Percentiles rank a stretch among this genome's conserved stretches.
These are phyloP conservation scores for Stagonosporopsis vannaccii DNA, from an alignment of 2,329 filamentous ascomycete genomes.

Conservation along the genomic window DNA sequence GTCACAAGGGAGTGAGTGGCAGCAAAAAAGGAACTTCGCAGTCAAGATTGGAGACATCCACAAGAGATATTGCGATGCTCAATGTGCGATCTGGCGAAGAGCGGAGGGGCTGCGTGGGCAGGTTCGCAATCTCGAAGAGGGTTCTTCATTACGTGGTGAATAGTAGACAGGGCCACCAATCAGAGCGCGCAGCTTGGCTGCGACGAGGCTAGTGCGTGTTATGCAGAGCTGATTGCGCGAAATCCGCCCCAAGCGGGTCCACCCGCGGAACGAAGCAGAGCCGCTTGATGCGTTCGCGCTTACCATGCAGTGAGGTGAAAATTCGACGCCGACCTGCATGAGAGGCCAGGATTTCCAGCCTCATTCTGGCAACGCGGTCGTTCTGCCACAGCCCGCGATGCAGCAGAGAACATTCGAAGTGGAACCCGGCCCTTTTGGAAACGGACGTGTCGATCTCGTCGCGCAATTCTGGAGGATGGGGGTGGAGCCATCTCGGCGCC, in stretches of 20 bases:
- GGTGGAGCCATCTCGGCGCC: constrained; percentile 21
- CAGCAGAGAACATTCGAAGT: constrained; percentile 13
- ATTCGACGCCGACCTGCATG: constrained; percentile 15
- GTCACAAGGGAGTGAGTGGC: constrained; percentile 2
- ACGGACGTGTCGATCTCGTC: constrained; percentile 19
- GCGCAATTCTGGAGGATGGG: constrained; percentile 18
- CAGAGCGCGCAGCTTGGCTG: neutral
- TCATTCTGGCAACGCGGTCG: constrained; percentile 13
- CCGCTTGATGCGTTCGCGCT: constrained; percentile 20
- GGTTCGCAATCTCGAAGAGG: constrained; percentile 6
- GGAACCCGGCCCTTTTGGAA: constrained; percentile 11
- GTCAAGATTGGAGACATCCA: constrained; percentile 6
- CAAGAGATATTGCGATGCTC: constrained; percentile 3
- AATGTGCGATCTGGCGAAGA: constrained; percentile 1
- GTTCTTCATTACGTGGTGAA: constrained; percentile 15
- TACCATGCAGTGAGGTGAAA: constrained; percentile 13
- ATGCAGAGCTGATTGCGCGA: constrained; percentile 11
- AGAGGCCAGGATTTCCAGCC: constrained; percentile 14
- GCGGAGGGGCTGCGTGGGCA: neutral
- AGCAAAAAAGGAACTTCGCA: constrained; percentile 4
- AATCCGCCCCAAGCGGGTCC: constrained; percentile 15
- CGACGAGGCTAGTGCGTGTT: constrained; percentile 3
- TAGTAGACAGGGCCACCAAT: constrained; percentile 14
- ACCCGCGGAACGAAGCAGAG: constrained; percentile 18
- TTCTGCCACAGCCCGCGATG: constrained; percentile 15